Conservation (phyloP, 1,284 basidiomycete species). For the Leccinum pachyderme region DNA sequence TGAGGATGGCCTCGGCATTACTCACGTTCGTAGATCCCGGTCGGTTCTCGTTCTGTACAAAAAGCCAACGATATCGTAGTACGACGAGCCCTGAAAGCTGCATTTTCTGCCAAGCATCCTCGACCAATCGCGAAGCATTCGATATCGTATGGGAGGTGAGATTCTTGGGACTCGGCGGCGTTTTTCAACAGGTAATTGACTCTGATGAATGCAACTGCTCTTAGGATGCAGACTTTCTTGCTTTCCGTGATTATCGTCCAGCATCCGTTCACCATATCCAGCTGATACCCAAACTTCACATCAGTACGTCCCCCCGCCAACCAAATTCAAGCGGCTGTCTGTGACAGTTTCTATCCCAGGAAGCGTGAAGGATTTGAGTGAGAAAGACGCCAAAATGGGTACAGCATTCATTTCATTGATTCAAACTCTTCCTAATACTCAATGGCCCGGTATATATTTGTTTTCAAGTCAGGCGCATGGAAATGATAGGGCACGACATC, state of each 20-base stretch:
- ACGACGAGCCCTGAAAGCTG: constrained; percentile 6
- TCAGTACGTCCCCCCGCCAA: constrained; percentile 14
- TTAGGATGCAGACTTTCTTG: constrained; percentile 30
- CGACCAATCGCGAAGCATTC: constrained; percentile 22
- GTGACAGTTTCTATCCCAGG: constrained; percentile 6
- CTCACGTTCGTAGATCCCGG: background rate
- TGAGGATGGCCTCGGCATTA: constrained; percentile 4
- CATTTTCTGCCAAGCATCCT: constrained; percentile 25
- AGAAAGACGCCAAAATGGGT: constrained; percentile 28
- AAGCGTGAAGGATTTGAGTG: constrained; percentile 21
- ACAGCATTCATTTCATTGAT: background rate
- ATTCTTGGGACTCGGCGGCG: background rate
- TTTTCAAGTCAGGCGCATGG: constrained; percentile 53
- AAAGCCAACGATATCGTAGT: background rate
- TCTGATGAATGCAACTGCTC: background rate
- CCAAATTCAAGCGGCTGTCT: background rate
- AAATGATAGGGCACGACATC: constrained; percentile 51
- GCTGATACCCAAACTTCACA: constrained; percentile 30
- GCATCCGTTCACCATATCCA: constrained; percentile 28
- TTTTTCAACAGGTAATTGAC: background rate
- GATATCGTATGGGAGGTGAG: constrained; percentile 32
- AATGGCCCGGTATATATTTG: background rate
- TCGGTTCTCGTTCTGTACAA: background rate
- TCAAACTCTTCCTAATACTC: background rate
- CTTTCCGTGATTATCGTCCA: constrained; percentile 29